Conservation (phyloP, 768 basidiomycete species). For the Terana coerulea region DNA sequence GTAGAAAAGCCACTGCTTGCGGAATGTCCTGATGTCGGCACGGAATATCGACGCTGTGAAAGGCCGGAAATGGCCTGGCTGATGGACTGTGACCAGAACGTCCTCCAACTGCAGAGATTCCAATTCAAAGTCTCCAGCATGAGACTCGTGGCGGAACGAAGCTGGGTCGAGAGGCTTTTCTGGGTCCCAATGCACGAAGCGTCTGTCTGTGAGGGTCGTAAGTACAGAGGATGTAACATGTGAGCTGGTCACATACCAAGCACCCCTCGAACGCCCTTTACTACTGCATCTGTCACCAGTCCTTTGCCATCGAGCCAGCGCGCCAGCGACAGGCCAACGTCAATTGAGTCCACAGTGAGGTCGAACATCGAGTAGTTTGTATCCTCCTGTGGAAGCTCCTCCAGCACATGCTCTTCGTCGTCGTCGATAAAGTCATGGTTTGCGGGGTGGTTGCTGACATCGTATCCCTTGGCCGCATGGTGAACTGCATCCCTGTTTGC, state of each 20-base stretch:
- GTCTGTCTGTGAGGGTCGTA: conserved; percentile 59
- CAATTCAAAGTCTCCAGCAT: conserved; percentile 87
- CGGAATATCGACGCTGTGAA: conserved; percentile 92
- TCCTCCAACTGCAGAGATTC: conserved; percentile 90
- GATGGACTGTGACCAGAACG: conserved; percentile 89
- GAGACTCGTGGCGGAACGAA: conserved; percentile 67
- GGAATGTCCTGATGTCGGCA: conserved; percentile 76
- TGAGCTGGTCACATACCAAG: conserved; percentile 53
- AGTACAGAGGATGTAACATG: background rate
- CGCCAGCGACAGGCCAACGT: conserved; percentile 87
- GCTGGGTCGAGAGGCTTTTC: conserved; percentile 79
- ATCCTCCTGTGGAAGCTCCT: conserved; percentile 45
- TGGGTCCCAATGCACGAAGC: conserved; percentile 76
- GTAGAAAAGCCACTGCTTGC: conserved; percentile 95
- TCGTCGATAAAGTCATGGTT: conserved; percentile 63
- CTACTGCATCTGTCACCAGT: conserved; percentile 81
- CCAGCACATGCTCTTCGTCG: conserved; percentile 23
- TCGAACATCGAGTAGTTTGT: conserved; percentile 88
- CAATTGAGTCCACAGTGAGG: conserved; percentile 89
- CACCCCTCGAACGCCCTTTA: conserved; percentile 93
- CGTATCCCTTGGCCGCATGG: conserved; percentile 64
- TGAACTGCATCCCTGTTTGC: conserved; percentile 33
- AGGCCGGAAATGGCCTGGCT: conserved; percentile 89
- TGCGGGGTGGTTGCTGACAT: conserved; percentile 72
- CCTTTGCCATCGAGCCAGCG: conserved; percentile 97